These are phyloP conservation scores for Cyclocybe cylindracea DNA, from an alignment of 768 basidiomycete species.

Conservation along the genomic window DNA sequence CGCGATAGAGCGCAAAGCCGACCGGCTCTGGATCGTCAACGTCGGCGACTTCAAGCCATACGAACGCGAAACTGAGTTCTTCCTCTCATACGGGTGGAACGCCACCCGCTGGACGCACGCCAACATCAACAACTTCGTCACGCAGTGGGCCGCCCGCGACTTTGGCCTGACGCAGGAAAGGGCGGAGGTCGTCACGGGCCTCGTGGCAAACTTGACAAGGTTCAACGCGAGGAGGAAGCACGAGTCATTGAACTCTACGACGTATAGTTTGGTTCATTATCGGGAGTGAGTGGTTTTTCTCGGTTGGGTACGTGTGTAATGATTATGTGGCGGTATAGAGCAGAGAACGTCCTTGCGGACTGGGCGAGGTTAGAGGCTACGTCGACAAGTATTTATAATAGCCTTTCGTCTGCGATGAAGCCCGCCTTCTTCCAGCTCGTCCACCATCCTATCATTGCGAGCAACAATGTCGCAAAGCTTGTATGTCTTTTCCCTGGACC, in stretches of 20 bases:
- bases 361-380: constrained; percentile 51
- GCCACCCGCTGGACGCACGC: constrained; percentile 52
- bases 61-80: constrained; percentile 72
- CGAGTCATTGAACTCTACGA: constrained; percentile 62
- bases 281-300: constrained; percentile 53
- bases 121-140: constrained; percentile 55
- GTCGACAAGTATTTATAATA: constrained; percentile 57
- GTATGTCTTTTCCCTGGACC: constrained; percentile 13
- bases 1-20: constrained; percentile 58
- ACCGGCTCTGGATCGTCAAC: constrained; percentile 69
- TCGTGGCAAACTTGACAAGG: constrained; percentile 56
- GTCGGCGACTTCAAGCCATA: constrained; percentile 78
- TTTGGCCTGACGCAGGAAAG: constrained; percentile 47
- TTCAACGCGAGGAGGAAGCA: constrained; percentile 66
- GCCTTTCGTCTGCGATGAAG: constrained; percentile 44
- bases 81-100: constrained; percentile 65
- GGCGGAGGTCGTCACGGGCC: constrained; percentile 44
- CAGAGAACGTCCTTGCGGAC: constrained; percentile 52
- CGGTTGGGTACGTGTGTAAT: too few species aligned
- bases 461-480: constrained; percentile 57
- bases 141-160: constrained; percentile 63
- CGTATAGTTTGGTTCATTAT: constrained; percentile 65
- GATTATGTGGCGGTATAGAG: constrained; percentile 32
- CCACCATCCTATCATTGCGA: constrained; percentile 63
- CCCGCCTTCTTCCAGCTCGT: constrained; percentile 75